Percentiles rank a stretch among this genome's conserved stretches.
Evolutionary conservation across 148 eudicot genomes (phyloP).

Genomic region (Silene latifolia): DNA sequence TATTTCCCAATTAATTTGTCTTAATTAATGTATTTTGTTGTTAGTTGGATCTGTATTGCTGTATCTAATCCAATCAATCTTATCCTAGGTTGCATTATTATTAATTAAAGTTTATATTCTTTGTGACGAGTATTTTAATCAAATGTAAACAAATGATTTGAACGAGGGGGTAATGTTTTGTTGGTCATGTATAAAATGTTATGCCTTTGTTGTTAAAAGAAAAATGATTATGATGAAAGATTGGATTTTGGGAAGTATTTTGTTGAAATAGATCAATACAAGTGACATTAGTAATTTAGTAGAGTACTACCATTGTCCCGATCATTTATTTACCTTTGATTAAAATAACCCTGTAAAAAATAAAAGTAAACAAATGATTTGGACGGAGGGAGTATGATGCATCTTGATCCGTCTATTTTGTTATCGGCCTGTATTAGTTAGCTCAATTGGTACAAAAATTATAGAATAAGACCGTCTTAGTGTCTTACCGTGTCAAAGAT

Average conservation of each 20-base stretch:
- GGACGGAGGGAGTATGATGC: not conserved
- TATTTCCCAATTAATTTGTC: not conserved
- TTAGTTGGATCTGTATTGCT: slow-evolving; percentile 1
- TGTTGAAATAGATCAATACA: not conserved
- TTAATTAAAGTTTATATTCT: too few species aligned
- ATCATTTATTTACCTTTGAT: too few species aligned
- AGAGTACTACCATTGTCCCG: too few species aligned
- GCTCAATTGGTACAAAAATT: not conserved
- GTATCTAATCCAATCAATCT: not conserved
- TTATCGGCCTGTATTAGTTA: not conserved
- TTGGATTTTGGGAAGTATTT: not conserved
- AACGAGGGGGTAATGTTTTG: too few species aligned
- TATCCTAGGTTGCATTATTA: not conserved
- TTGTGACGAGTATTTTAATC: too few species aligned
- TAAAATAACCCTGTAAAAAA: too few species aligned
- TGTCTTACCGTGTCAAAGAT: too few species aligned
- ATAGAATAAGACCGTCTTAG: too few species aligned
- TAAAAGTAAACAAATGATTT: too few species aligned
- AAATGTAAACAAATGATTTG: too few species aligned
- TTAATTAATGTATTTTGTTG: not conserved
- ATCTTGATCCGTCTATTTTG: not conserved
- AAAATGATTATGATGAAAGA: not conserved
- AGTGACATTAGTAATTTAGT: not conserved
- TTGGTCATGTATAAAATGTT: not conserved
- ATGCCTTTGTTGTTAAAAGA: not conserved